Evolutionary conservation across 306 rosid species (phyloP).

Genomic region (Neltuma alba): DNA sequence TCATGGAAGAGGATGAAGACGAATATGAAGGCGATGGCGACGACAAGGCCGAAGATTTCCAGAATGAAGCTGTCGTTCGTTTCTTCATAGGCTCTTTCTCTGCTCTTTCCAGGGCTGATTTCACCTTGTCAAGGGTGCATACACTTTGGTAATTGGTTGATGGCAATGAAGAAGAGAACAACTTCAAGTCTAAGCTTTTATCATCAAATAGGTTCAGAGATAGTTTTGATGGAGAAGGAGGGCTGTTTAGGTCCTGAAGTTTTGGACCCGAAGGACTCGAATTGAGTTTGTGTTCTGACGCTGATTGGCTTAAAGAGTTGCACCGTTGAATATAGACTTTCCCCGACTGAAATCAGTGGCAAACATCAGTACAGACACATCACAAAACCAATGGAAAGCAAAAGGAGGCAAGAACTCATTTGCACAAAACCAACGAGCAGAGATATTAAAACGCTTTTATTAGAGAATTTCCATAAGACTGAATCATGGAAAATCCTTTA

Average conservation of each 20-base stretch:
- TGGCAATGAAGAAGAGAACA: constrained; percentile 53
- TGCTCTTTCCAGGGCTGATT: constrained; percentile 91
- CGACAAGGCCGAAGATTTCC: constrained; percentile 53
- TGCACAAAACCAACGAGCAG: not conserved
- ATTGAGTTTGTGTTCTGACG: constrained; percentile 45
- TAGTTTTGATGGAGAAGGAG: constrained; percentile 60
- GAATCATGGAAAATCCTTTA: not conserved
- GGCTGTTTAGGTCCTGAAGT: constrained; percentile 75
- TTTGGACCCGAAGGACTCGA: constrained; percentile 50
- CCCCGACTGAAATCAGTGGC: constrained; percentile 71
- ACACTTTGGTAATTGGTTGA: constrained; percentile 76
- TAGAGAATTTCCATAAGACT: not conserved
- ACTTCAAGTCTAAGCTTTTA: constrained; percentile 62
- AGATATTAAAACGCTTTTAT: not conserved
- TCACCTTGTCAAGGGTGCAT: constrained; percentile 94
- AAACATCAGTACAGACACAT: not conserved
- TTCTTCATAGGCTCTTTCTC: constrained; percentile 78
- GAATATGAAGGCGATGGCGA: constrained; percentile 63
- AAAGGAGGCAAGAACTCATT: not conserved
- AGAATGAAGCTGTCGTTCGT: constrained; percentile 49
- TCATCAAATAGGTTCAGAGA: constrained; percentile 75
- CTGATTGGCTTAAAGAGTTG: constrained; percentile 39
- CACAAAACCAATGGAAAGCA: not conserved
- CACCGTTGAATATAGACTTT: constrained; percentile 79
- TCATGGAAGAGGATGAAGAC: constrained; percentile 65